Conservation (phyloP, 768 basidiomycete genomes). For the Hericium coralloides region DNA sequence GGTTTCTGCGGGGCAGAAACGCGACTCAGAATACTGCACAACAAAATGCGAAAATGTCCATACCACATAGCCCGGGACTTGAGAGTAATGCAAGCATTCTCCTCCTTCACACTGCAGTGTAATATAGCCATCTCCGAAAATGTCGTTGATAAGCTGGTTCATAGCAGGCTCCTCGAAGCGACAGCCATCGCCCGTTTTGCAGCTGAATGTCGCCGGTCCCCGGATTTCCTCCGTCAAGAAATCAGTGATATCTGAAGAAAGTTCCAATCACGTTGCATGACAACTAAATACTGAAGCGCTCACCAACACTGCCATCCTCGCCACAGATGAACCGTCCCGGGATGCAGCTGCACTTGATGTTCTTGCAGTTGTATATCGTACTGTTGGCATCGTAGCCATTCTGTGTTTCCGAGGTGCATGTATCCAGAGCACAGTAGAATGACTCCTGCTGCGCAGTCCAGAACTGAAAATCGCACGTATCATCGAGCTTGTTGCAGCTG, state of each 20-base stretch:
- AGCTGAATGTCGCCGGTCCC: slow-evolving; percentile 85
- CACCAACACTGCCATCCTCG: slow-evolving; percentile 88
- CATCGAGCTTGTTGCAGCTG: slow-evolving; percentile 59
- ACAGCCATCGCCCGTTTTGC: slow-evolving; percentile 64
- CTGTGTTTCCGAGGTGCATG: slow-evolving; percentile 45
- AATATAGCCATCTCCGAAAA: slow-evolving; percentile 91
- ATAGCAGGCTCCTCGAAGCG: slow-evolving; percentile 93
- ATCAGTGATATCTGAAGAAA: slow-evolving; percentile 74
- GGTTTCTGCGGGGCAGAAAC: slow-evolving; percentile 41
- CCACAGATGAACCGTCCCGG: slow-evolving; percentile 93
- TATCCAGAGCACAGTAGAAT: slow-evolving; percentile 84
- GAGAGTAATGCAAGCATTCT: slow-evolving; percentile 89
- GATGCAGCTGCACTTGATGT: slow-evolving; percentile 87
- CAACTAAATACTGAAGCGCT: slow-evolving; percentile 21
- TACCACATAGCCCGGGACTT: slow-evolving; percentile 89
- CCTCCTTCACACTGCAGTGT: slow-evolving; percentile 81
- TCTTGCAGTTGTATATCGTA: slow-evolving; percentile 73
- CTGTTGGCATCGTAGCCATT: slow-evolving; percentile 56
- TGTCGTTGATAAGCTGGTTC: slow-evolving; percentile 88
- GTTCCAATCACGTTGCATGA: background rate
- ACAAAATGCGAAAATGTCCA: background rate
- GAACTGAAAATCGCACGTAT: slow-evolving; percentile 90
- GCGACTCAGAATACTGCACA: background rate
- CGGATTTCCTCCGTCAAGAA: slow-evolving; percentile 85
- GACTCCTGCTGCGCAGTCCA: slow-evolving; percentile 95